Evolutionary conservation across 1,284 basidiomycete species (phyloP).

Genomic region (Malassezia furfur): DNA sequence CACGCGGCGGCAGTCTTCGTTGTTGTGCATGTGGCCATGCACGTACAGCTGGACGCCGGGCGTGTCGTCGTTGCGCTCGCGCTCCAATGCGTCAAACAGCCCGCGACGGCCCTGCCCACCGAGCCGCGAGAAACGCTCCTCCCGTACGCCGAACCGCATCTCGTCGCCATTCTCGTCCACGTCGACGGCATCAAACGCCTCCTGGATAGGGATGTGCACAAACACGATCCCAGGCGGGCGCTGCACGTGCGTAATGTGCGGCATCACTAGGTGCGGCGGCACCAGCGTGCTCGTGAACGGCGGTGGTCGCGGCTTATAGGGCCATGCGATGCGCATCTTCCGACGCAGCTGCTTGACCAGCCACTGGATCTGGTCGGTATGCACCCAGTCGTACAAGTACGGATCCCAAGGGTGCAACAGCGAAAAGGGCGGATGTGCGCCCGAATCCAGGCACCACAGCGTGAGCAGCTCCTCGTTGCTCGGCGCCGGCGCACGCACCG

Average conservation of each 20-base stretch:
- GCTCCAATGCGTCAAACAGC: conserved; percentile 30
- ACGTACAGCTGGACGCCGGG: conserved; percentile 24
- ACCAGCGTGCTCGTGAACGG: conserved; percentile 21
- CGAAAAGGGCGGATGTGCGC: conserved; percentile 49
- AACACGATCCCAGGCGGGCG: conserved; percentile 37
- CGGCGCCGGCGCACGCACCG: conserved; percentile 18
- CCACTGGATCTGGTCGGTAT: conserved; percentile 39
- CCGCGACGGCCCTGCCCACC: conserved; percentile 33
- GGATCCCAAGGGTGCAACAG: conserved; percentile 25
- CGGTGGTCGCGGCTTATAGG: conserved; percentile 18
- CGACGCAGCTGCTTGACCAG: conserved; percentile 17
- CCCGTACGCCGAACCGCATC: conserved; percentile 22
- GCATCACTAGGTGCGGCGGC: conserved; percentile 18
- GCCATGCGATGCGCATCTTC: conserved; percentile 18
- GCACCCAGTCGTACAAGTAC: conserved; percentile 33
- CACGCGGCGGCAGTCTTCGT: conserved; percentile 72
- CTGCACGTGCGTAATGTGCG: not conserved
- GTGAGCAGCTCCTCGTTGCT: conserved; percentile 71
- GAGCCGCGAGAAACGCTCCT: conserved; percentile 22
- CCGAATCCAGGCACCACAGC: conserved; percentile 86
- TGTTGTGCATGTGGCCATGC: conserved; percentile 41
- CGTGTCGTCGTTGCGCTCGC: conserved; percentile 13
- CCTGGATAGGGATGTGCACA: conserved; percentile 45
- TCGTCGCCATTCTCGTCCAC: conserved; percentile 8
- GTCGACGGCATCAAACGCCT: conserved; percentile 28